Evolutionary conservation across 1,139 yeast genomes (phyloP).

Genomic region (Debaryomyces nepalensis): DNA sequence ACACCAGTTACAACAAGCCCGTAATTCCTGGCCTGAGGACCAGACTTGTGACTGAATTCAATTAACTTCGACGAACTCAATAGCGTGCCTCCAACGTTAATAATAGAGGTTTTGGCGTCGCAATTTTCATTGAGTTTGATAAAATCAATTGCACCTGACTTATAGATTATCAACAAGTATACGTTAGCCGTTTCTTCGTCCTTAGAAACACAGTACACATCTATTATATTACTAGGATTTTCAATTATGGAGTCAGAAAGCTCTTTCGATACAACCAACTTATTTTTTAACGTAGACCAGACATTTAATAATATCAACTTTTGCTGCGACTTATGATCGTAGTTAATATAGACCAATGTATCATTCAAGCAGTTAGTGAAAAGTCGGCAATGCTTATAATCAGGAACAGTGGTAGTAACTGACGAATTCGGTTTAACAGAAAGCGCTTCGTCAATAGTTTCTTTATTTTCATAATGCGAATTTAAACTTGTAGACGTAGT

Average conservation of each 20-base stretch:
- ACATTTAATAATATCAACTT: slow-evolving; percentile 15
- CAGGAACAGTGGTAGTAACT: slow-evolving; percentile 14
- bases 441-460: neutral
- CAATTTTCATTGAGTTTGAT: neutral
- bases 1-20: slow-evolving; percentile 25
- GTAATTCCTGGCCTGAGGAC: slow-evolving; percentile 15
- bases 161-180: slow-evolving; percentile 5
- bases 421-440: slow-evolving; percentile 14
- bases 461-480: neutral
- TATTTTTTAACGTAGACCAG: slow-evolving; percentile 13
- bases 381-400: slow-evolving; percentile 16
- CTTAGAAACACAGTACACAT: slow-evolving; percentile 9
- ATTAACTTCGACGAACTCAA: slow-evolving; percentile 15
- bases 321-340: slow-evolving; percentile 12
- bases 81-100: neutral
- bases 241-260: slow-evolving; percentile 11
- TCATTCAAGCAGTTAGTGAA: slow-evolving; percentile 15
- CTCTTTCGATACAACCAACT: slow-evolving; percentile 13
- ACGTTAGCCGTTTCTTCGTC: neutral
- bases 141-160: slow-evolving; percentile 2
- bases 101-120: neutral
- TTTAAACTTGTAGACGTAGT: slow-evolving; percentile 11
- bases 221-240: slow-evolving; percentile 13
- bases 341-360: slow-evolving; percentile 16
- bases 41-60: slow-evolving; percentile 22